Evolutionary conservation across 306 rosid genomes (phyloP), one percentile per base, ranked within the genome.

Genomic region (Echinosophora koreensis): DNA sequence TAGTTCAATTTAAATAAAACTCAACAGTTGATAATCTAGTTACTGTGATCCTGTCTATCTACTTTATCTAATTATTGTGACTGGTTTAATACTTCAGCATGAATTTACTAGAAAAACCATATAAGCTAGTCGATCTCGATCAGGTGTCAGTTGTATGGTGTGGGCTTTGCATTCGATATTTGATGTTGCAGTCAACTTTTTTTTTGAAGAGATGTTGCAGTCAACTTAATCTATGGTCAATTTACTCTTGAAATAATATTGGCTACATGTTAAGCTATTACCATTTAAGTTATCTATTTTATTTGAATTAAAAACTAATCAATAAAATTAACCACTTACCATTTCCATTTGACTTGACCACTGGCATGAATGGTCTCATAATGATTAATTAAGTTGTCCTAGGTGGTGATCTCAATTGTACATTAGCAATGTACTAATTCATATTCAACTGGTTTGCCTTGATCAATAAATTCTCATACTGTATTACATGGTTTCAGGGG

Each of bases 401-500:
- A 8, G 34, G 7, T 9, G 39, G 39, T 18, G 41, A 61, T 64
- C 5, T 73, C 54, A 44, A 65, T 57, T 11, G 16, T 35, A 22
- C 41, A 51, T 37, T 49, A 55, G 17, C 66, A 54, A 32, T 55
- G 5, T 46, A 28, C 39, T 22, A 46, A 38, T 49, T 62, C 79
- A 54, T 32, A 27, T 46, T 44, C 68, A 41, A 35, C 34, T 35
- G 27, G 27, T 28, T 56, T 47, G 64, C 60, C 71, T 6, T 56
- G 2, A 22, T 17, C 5, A 18, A 35, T 62, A n/a, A 44, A 39
- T 77, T 79, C 2, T 52, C 64, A 18, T 71, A 51, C 27, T 74
- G 15, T 71, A 41, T 66, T 41, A 80, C 69, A 27, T 86, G 77
- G 49, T 74, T 84, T 88, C 89, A 96, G 99, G 14, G 93, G 98